Base-by-base conservation (phyloP, 768 basidiomycete genomes). In the Panaeolus papilionaceus region DNA sequence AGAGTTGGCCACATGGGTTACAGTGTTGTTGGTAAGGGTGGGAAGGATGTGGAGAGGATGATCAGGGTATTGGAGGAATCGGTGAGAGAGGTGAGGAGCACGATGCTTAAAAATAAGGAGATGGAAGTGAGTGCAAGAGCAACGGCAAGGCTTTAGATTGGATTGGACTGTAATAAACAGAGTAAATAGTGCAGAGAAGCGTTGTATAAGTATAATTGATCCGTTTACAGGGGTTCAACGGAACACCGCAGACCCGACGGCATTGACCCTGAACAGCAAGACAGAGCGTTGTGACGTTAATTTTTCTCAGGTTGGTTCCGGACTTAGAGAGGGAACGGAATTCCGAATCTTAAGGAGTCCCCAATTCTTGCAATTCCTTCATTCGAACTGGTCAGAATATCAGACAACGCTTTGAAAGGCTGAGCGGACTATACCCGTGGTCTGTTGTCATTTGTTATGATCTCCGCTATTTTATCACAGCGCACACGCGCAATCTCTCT, bases 1-100 rank as follows among this genome's bases (percentile, higher is more conserved):
- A 90, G 67, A 51, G 68, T 70, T 54, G 92, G 92, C 16, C 95
- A 96, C 77, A 96, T 97, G 94, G 95, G 95, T 61, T 76, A 90
- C 66, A 89, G 91, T 23, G 96, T 87, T 33, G 89, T 92, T 9
- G 88, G 95, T 67, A 64, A 80, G 28, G 71, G 84, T 66, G 84
- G 95, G 64, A 90, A 87, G 0, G 96, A 98, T 75, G 75, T 97
- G 11, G 89, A 94, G 71, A 89, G 80, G 75, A 80, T 98, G 65
- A 82, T 94, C 51, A 78, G 80, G 16, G 88, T 88, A 4, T 76
- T 98, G 76, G 85, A 84, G 73, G 89, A 89, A 67, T 80, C 85
- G 3, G 73, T 94, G 64, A 72, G 74, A 11, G 84, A 85, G 71
- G 80, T 79, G 4, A 78, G 71, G 69, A 76, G 47, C 20, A 49